Conservation (phyloP, 208 protist species). For the Crithidia bombi region DNA sequence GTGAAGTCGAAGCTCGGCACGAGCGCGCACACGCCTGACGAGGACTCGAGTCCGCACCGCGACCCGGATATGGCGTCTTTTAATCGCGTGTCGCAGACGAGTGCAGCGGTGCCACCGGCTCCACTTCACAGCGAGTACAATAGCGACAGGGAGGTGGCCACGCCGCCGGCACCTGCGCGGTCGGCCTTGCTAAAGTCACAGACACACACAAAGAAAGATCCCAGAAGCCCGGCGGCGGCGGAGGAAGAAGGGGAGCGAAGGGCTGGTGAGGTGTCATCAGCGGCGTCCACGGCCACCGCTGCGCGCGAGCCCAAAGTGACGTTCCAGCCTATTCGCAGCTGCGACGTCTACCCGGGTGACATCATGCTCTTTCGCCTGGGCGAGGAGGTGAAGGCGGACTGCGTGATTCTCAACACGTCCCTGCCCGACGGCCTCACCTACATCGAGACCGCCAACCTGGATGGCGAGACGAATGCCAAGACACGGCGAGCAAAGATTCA, state of each 20-base stretch:
- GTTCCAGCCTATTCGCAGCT: constrained; percentile 50
- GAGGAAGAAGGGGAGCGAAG: background rate
- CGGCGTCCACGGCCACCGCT: background rate
- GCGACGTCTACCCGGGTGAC: constrained; percentile 85
- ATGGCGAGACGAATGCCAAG: constrained; percentile 94
- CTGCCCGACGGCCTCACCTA: constrained; percentile 83
- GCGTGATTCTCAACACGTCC: constrained; percentile 78
- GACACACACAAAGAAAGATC: background rate
- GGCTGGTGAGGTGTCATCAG: background rate
- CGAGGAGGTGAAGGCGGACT: constrained; percentile 82
- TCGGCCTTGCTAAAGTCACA: background rate
- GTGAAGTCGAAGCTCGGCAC: background rate
- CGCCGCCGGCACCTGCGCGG: background rate
- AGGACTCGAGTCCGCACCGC: background rate
- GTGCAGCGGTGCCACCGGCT: background rate
- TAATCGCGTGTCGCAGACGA: background rate
- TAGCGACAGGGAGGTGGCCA: background rate
- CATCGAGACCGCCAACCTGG: constrained; percentile 92
- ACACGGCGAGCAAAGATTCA: constrained; percentile 66
- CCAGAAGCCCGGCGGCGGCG: too few species aligned
- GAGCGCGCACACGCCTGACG: background rate
- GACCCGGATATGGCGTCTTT: constrained; percentile 3
- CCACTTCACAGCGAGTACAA: background rate
- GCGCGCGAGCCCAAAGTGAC: constrained; percentile 15
- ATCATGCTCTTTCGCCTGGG: constrained; percentile 72